Evolutionary conservation across 805 yeast species (phyloP).

Genomic region (Wickerhamomyces strasburgensis): DNA sequence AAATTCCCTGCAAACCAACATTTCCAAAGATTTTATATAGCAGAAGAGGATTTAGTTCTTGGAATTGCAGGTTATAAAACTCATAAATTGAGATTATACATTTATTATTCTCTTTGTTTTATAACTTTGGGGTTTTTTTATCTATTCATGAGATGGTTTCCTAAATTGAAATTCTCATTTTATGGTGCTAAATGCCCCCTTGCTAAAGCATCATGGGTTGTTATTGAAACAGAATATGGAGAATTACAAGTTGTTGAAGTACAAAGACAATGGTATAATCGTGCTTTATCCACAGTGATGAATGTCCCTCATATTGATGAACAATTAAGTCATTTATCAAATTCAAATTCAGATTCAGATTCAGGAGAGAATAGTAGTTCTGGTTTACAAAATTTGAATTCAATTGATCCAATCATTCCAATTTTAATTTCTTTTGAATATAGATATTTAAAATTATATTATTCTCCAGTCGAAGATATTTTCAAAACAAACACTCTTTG

Average conservation of each 20-base stretch:
- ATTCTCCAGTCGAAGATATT: slow-evolving; percentile 82
- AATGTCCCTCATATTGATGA: slow-evolving; percentile 28
- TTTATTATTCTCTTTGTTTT: slow-evolving; percentile 52
- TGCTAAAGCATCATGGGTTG: slow-evolving; percentile 88
- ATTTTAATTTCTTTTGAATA: slow-evolving; percentile 68
- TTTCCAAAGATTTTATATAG: slow-evolving; percentile 81
- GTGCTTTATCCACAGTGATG: slow-evolving; percentile 67
- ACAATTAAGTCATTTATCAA: slow-evolving; percentile 2
- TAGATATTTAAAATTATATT: slow-evolving; percentile 76
- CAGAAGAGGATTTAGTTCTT: slow-evolving; percentile 92
- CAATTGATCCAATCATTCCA: slow-evolving; percentile 49
- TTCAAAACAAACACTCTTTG: slow-evolving; percentile 81
- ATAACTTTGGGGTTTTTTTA: slow-evolving; percentile 69
- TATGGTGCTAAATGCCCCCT: slow-evolving; percentile 64
- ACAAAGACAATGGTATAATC: slow-evolving; percentile 56
- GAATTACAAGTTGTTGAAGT: slow-evolving; percentile 63
- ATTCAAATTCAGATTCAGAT: slow-evolving; percentile 14
- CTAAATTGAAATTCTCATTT: slow-evolving; percentile 62
- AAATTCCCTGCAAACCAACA: slow-evolving; percentile 38
- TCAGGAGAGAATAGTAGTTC: background rate
- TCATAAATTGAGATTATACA: slow-evolving; percentile 37
- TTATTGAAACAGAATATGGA: slow-evolving; percentile 90
- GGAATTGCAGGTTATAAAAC: slow-evolving; percentile 88
- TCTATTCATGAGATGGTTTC: slow-evolving; percentile 79
- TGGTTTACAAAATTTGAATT: slow-evolving; percentile 22